Conservation (phyloP, 768 basidiomycete genomes). For the Suillus bovinus region DNA sequence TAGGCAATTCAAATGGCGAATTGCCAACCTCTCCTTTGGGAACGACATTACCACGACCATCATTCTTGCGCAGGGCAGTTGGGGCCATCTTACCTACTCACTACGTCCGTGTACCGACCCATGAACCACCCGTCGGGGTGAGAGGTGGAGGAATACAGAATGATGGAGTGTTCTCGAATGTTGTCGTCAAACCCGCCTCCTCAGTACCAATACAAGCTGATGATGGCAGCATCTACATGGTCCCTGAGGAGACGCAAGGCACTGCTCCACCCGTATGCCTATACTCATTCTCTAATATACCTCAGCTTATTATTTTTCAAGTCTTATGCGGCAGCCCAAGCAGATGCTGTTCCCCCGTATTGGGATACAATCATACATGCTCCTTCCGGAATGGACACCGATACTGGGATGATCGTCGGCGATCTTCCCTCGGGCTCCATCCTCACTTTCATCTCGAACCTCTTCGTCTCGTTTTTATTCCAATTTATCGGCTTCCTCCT, state of each 20-base stretch:
- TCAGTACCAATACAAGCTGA: conserved; percentile 45
- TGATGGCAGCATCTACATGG: conserved; percentile 58
- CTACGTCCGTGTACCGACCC: conserved; percentile 54
- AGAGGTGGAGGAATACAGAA: conserved; percentile 78
- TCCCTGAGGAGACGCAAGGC: conserved; percentile 81
- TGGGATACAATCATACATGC: conserved; percentile 97
- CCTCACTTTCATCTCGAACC: conserved; percentile 71
- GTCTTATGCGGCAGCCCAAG: conserved; percentile 86
- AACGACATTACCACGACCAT: conserved; percentile 36
- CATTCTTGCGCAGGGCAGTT: conserved; percentile 59
- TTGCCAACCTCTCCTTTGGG: conserved; percentile 51
- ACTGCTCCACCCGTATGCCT: conserved; percentile 82
- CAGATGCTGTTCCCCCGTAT: conserved; percentile 91
- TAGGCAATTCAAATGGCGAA: conserved; percentile 72
- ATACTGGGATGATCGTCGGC: conserved; percentile 82
- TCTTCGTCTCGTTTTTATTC: conserved; percentile 93
- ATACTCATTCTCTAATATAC: conserved; percentile 2
- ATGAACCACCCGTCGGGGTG: conserved; percentile 28
- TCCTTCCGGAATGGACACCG: conserved; percentile 50
- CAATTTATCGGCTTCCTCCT: conserved; percentile 93
- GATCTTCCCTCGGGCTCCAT: conserved; percentile 84
- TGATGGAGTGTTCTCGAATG: conserved; percentile 95
- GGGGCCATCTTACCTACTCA: conserved; percentile 64
- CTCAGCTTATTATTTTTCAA: conserved; percentile 29
- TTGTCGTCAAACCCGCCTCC: conserved; percentile 81